Evolutionary conservation across 352 stramenopile species (phyloP).

Genomic region (Globisporangium nunn): DNA sequence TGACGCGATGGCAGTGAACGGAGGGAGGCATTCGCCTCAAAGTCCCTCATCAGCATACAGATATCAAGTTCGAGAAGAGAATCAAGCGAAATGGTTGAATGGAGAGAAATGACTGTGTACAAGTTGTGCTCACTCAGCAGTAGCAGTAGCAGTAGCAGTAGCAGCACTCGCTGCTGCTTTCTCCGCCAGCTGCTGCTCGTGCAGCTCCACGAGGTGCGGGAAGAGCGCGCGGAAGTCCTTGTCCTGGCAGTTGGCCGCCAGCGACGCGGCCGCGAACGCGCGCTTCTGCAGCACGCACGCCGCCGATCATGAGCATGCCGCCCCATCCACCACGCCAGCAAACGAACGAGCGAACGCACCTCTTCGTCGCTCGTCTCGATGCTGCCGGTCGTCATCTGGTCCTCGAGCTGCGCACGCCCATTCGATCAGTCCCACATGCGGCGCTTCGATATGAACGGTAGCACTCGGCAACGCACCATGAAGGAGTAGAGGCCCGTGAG

Average conservation of each 20-base stretch:
- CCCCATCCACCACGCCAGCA: neutral
- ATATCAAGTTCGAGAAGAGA: no score
- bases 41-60: no score
- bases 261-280: conserved; percentile 50
- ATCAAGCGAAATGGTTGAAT: neutral
- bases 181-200: conserved; percentile 15
- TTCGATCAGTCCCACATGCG: neutral
- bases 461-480: conserved; percentile 46
- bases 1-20: no score
- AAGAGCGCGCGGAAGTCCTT: conserved; percentile 83
- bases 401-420: conserved; percentile 30
- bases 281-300: conserved; percentile 38
- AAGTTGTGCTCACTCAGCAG: neutral
- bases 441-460: neutral
- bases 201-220: conserved; percentile 69
- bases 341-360: conserved; percentile 13
- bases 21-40: no score
- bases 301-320: no score
- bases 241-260: conserved; percentile 76
- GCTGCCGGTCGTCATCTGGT: conserved; percentile 82
- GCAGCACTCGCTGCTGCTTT: neutral
- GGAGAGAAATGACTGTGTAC: neutral
- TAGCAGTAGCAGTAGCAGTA: no score
- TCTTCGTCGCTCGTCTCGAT: conserved; percentile 75
- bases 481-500: conserved; percentile 94